phyloP scores from a whole-genome alignment of 2,329 filamentous ascomycete genomes.

The Talaromyces sp. region DNA sequence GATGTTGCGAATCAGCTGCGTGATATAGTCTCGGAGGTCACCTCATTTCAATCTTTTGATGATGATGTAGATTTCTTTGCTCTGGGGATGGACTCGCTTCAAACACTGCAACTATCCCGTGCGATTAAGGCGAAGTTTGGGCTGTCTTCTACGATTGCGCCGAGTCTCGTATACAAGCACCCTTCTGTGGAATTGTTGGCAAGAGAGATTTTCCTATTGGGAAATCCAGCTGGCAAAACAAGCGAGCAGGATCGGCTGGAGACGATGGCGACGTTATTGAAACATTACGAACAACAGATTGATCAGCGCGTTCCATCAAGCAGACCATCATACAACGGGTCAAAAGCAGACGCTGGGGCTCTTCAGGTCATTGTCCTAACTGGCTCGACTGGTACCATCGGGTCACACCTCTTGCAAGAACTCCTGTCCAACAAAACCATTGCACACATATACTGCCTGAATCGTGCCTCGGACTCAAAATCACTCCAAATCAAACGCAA shows the following conservation, averaged over 20 bases:
- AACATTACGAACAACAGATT: neutral
- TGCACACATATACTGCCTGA: neutral
- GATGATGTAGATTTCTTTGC: neutral
- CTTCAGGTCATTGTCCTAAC: neutral
- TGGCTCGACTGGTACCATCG: neutral
- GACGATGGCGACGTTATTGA: neutral
- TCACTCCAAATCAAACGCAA: neutral
- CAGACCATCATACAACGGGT: neutral
- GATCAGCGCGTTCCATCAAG: neutral
- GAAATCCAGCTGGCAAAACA: neutral
- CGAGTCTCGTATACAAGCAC: neutral
- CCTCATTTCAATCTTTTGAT: neutral
- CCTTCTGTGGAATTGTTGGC: neutral
- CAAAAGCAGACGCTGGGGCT: neutral
- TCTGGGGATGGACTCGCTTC: conserved; percentile 3
- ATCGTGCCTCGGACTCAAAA: neutral
- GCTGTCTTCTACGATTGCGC: neutral
- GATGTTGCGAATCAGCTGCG: neutral
- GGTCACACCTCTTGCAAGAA: neutral
- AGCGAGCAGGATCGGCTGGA: neutral
- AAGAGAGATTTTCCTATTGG: neutral
- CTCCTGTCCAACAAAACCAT: neutral
- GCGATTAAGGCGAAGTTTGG: conserved; percentile 1
- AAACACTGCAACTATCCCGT: neutral
- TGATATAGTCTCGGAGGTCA: neutral